These are phyloP conservation scores for Amniculicola lignicola DNA, from an alignment of 495 filamentous ascomycete species.

Conservation along the genomic window DNA sequence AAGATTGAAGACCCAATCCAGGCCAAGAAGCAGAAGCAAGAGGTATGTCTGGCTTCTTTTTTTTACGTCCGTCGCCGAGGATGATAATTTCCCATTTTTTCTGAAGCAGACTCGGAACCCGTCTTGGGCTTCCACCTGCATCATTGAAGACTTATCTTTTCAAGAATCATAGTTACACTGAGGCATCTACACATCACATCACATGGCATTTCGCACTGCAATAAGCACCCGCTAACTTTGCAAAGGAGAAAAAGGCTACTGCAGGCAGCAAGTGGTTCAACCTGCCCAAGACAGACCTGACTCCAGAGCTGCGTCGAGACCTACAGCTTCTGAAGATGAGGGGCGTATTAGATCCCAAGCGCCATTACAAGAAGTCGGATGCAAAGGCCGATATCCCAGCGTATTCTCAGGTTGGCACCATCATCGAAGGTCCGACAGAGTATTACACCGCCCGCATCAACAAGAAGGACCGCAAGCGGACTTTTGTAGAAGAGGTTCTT, in stretches of 20 bases:
- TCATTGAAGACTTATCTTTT: slow-evolving; percentile 65
- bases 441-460: slow-evolving; percentile 73
- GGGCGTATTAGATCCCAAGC: slow-evolving; percentile 80
- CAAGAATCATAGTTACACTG: slow-evolving; percentile 97
- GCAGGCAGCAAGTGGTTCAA: slow-evolving; percentile 75
- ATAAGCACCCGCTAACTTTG: slow-evolving; percentile 39
- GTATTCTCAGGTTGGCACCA: slow-evolving; percentile 83
- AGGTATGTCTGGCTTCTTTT: slow-evolving; percentile 53
- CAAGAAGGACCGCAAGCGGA: slow-evolving; percentile 84
- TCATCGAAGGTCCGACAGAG: slow-evolving; percentile 86
- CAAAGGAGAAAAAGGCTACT: slow-evolving; percentile 55
- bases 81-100: slow-evolving; percentile 64
- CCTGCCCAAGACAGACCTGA: slow-evolving; percentile 77
- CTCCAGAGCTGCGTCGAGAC: slow-evolving; percentile 80
- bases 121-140: slow-evolving; percentile 73
- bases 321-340: slow-evolving; percentile 85
- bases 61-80: slow-evolving; percentile 53
- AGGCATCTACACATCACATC: slow-evolving; percentile 46
- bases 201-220: too few species aligned
- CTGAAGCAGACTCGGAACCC: slow-evolving; percentile 66
- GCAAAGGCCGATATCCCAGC: slow-evolving; percentile 64
- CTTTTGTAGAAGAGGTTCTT: slow-evolving; percentile 85
- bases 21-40: slow-evolving; percentile 41
- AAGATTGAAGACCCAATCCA: slow-evolving; percentile 47
- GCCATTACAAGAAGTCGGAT: slow-evolving; percentile 85